A percentile compares a stretch with the other conserved stretches of the same genome.
phyloP scores from a whole-genome alignment of 1,139 yeast species.

The Dujonia santamariae region DNA sequence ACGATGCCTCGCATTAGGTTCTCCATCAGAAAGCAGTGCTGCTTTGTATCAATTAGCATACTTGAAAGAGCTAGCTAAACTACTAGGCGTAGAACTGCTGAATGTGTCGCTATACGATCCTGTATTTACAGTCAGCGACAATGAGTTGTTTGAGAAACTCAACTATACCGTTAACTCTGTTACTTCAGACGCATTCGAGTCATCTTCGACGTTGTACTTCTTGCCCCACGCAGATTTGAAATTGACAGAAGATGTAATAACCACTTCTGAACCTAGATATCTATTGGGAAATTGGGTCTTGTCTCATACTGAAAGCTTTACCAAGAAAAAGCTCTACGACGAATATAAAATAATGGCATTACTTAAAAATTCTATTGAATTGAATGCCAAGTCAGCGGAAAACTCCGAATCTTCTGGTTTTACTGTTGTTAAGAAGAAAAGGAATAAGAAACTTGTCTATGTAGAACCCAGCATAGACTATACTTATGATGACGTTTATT shows the following conservation, averaged over 20 bases:
- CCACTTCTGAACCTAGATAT: constrained; percentile 25
- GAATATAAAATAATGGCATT: constrained; percentile 42
- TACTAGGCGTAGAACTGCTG: constrained; percentile 12
- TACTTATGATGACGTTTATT: constrained; percentile 30
- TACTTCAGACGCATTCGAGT: no score
- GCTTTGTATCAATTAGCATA: constrained; percentile 68
- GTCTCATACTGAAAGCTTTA: constrained; percentile 51
- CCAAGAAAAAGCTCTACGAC: constrained; percentile 36
- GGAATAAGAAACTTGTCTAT: constrained; percentile 19
- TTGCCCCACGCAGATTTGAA: constrained; percentile 75
- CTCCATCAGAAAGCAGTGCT: constrained; percentile 53
- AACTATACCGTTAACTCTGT: constrained; percentile 15
- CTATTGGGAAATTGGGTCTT: constrained; percentile 49
- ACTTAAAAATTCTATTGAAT: constrained; percentile 27
- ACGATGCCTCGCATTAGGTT: constrained; percentile 73
- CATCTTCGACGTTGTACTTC: constrained; percentile 39
- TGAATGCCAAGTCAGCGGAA: background rate
- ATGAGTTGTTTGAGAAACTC: constrained; percentile 20
- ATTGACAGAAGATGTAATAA: constrained; percentile 48
- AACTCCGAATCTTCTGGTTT: background rate
- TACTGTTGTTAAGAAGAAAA: constrained; percentile 21
- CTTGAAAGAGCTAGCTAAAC: constrained; percentile 33
- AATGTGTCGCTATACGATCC: constrained; percentile 62
- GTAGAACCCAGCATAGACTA: constrained; percentile 37
- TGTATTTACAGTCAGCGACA: constrained; percentile 47